phyloP scores from a whole-genome alignment of 331 rosid species.

The Dryas integrifolia region DNA sequence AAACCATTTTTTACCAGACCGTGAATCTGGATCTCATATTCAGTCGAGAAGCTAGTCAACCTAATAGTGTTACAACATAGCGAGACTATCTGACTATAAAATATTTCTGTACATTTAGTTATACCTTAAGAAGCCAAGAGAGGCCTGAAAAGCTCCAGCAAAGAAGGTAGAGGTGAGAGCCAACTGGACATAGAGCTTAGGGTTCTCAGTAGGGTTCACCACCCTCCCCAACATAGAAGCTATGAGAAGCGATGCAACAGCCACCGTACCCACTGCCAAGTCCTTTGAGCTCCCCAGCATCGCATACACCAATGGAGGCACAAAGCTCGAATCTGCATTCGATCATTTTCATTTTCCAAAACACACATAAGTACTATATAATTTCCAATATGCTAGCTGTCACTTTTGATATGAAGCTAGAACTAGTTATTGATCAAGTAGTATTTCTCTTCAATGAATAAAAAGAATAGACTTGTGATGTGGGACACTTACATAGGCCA shows the following conservation, averaged over 20 bases:
- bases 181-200: conserved; percentile 41
- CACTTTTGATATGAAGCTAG: too few species aligned
- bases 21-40: too few species aligned
- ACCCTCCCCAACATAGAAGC: conserved; percentile 35
- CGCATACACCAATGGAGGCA: conserved; percentile 51
- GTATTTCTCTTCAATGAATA: too few species aligned
- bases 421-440: too few species aligned
- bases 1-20: too few species aligned
- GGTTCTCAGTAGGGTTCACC: conserved; percentile 34
- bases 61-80: too few species aligned
- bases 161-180: conserved; percentile 43
- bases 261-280: conserved; percentile 50
- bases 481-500: conserved; percentile 42
- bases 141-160: conserved; percentile 44
- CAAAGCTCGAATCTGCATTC: conserved; percentile 48
- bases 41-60: too few species aligned
- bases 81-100: too few species aligned
- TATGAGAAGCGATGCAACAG: conserved; percentile 45
- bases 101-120: background rate
- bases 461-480: background rate
- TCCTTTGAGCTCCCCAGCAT: conserved; percentile 48
- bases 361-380: too few species aligned
- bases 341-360: background rate
- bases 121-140: conserved; percentile 49
- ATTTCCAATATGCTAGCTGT: too few species aligned